Conservation (phyloP, 1,284 basidiomycete species). For the Trichosporon sp. region DNA sequence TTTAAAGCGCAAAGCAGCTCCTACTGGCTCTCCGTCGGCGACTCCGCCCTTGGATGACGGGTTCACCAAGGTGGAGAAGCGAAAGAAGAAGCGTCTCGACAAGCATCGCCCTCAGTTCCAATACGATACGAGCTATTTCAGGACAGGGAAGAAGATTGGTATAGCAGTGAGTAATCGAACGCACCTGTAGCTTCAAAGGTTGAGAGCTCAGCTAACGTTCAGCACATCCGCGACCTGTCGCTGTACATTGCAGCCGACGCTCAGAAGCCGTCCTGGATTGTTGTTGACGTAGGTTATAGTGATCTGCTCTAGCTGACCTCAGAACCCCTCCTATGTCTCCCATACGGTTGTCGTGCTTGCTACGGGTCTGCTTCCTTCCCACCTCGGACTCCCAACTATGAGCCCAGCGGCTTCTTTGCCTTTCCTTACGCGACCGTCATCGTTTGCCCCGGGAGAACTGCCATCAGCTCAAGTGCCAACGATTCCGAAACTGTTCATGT, state of each 20-base stretch:
- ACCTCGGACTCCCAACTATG: constrained; percentile 65
- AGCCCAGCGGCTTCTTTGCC: constrained; percentile 63
- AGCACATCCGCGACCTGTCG: constrained; percentile 83
- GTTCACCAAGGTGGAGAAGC: constrained; percentile 73
- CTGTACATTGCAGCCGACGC: constrained; percentile 79
- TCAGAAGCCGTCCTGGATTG: constrained; percentile 77
- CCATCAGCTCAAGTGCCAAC: constrained; percentile 64
- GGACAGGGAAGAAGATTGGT: constrained; percentile 69
- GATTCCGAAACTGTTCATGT: constrained; percentile 78
- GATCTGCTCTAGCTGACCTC: constrained; percentile 15
- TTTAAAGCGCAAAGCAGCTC: constrained; percentile 19
- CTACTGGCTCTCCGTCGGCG: constrained; percentile 7
- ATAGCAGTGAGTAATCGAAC: constrained; percentile 66
- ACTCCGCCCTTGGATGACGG: constrained; percentile 47
- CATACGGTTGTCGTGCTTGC: constrained; percentile 77
- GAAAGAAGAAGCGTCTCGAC: constrained; percentile 75
- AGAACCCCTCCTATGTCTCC: constrained; percentile 72
- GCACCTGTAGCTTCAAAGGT: background rate
- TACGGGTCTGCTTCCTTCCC: constrained; percentile 74
- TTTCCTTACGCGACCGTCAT: constrained; percentile 63
- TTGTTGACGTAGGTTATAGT: constrained; percentile 66
- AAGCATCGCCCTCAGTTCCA: constrained; percentile 71
- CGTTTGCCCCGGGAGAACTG: constrained; percentile 39
- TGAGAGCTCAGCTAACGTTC: constrained; percentile 24
- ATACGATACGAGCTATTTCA: constrained; percentile 73